Evolutionary conservation across 2,329 filamentous ascomycete species (phyloP), one percentile per base, ranked within the genome.

Genomic region (Monilinia fructicola): DNA sequence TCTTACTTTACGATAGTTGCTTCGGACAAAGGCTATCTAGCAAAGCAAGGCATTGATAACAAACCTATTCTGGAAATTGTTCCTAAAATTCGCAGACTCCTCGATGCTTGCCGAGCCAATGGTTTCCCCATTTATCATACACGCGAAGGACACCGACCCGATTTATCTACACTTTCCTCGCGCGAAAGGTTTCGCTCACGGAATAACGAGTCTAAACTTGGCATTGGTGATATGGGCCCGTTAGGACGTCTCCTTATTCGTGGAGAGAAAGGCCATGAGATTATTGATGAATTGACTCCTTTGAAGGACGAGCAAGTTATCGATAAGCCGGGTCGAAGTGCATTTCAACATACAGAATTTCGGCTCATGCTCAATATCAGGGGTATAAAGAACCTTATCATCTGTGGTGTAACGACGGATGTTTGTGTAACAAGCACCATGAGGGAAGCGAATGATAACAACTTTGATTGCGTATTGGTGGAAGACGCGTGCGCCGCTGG

Each of bases 181-280:
- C 78, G 85, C n/a, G 85, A 88, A 72, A 74, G 74, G 2, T 81
- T 80, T 60, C 81, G 85, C 4, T 85, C 82, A 52, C 78, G 78
- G 16, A 83, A 86, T 66, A 85, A 85, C 69, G 70, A 78, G 5
- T 79, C 79, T 0, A 78, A 80, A 10, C 71, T 83, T n/a, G 82
- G 82, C 0, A 86, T 87, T 55, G 77, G 76, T 16, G 75, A 77
- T 81, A 80, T 69, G 18, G 85, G 85, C 0, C 85, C 85, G 1
- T 74, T 87, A 54, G 85, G 86, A 0, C 81, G 82, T n/a, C 79
- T 87, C 2, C 76, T 88, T 4, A 78, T 88, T 31, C 81, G 85
- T 26, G 85, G 86, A 0, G 83, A 87, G 71, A 72, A 77, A 28
- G 86, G 86, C 0, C 85, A 87, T 71, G 84, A 84, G 56, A 85